These are phyloP conservation scores for Spergularia bocconei DNA, from an alignment of 148 eudicot genomes.

Conservation along the genomic window DNA sequence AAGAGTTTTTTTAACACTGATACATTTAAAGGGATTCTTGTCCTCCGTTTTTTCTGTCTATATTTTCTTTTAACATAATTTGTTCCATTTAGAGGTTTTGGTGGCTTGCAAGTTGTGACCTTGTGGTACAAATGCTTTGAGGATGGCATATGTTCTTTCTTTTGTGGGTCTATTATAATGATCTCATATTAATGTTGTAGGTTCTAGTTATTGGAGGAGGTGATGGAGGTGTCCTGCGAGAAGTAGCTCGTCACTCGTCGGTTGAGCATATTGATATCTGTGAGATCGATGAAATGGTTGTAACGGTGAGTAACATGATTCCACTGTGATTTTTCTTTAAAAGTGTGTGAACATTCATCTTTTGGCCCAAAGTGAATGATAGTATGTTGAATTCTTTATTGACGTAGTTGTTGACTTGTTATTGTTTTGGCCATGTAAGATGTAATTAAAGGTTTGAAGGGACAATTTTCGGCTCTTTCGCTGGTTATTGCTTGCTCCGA, in stretches of 20 bases:
- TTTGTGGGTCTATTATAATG: slow-evolving; percentile 11
- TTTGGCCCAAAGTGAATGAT: neutral
- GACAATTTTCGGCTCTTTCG: neutral
- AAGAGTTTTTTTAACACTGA: neutral
- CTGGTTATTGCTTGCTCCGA: neutral
- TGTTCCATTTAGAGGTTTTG: neutral
- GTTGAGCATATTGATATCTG: slow-evolving; percentile 91
- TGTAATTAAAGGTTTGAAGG: slow-evolving; percentile 1
- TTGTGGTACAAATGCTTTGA: neutral
- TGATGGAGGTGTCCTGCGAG: slow-evolving; percentile 97
- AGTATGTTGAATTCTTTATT: neutral
- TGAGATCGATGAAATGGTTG: slow-evolving; percentile 98
- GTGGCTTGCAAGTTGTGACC: neutral
- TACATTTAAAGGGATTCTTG: neutral
- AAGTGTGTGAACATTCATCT: neutral
- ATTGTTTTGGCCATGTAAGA: neutral
- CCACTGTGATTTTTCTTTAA: neutral
- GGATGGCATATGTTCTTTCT: slow-evolving; percentile 5
- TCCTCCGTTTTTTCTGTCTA: no score
- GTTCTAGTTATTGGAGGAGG: slow-evolving; percentile 99
- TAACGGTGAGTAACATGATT: slow-evolving; percentile 55
- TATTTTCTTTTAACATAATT: neutral
- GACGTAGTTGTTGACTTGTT: neutral
- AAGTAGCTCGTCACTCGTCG: slow-evolving; percentile 81
- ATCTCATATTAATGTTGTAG: slow-evolving; percentile 34